phyloP scores from a whole-genome alignment of 306 rosid genomes.

The Quercus glauca region DNA sequence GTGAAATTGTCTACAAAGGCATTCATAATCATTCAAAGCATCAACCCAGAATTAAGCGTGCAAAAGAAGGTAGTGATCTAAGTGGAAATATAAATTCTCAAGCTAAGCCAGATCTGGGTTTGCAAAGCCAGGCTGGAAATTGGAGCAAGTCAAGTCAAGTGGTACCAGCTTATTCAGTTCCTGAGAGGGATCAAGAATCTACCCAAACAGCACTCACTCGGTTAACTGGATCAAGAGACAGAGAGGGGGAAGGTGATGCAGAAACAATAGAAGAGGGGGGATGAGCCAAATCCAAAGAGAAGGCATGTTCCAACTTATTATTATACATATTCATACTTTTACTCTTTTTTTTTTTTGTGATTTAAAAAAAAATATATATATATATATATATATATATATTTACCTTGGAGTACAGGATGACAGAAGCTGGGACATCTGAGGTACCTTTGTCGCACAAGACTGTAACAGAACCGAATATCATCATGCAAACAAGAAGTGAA shows the following conservation, averaged over 20 bases:
- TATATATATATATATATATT: not conserved
- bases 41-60: conserved; percentile 54
- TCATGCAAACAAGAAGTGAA: conserved; percentile 90
- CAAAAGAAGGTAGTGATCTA: conserved; percentile 55
- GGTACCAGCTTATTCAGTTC: conserved; percentile 31
- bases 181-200: conserved; percentile 40
- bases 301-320: conserved; percentile 42
- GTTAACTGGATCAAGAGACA: conserved; percentile 58
- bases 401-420: conserved; percentile 55
- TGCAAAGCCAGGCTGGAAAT: conserved; percentile 52
- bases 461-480: conserved; percentile 87
- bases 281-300: too few relatives aligned
- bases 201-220: conserved; percentile 38
- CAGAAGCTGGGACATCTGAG: conserved; percentile 52
- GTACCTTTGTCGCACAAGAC: conserved; percentile 68
- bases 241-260: conserved; percentile 56
- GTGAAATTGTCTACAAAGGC: conserved; percentile 89
- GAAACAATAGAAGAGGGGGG: conserved; percentile 60
- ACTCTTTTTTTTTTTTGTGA: not conserved
- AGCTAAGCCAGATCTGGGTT: conserved; percentile 51
- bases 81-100: conserved; percentile 14
- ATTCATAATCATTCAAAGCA: conserved; percentile 85
- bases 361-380: not conserved
- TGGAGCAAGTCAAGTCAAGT: conserved; percentile 42
- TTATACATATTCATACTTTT: conserved; percentile 11